A percentile compares a stretch with the other conserved stretches of the same genome.
phyloP scores from a whole-genome alignment of 2,329 filamentous ascomycete species.

The Clonostachys rhizophaga region DNA sequence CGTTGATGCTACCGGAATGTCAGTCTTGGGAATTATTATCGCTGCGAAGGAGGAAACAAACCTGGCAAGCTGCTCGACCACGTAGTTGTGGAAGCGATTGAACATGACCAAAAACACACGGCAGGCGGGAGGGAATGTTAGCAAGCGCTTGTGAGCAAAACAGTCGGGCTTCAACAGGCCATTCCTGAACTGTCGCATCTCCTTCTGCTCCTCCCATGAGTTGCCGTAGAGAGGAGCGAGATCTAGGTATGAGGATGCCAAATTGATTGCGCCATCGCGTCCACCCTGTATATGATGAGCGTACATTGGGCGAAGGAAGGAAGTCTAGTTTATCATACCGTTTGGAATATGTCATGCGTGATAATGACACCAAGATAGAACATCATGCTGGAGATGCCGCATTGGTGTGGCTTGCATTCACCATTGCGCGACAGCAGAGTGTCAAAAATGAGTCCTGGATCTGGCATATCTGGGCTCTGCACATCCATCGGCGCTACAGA shows the following conservation, averaged over 20 bases:
- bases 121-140: conserved; percentile 69
- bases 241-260: conserved; percentile 70
- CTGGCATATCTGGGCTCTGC: conserved; percentile 60
- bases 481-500: conserved; percentile 55
- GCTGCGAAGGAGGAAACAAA: not conserved
- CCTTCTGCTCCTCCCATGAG: conserved; percentile 61
- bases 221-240: conserved; percentile 68
- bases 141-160: conserved; percentile 66
- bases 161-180: conserved; percentile 69
- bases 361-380: conserved; percentile 72
- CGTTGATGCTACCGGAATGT: conserved; percentile 62
- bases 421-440: conserved; percentile 46
- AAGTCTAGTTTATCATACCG: not conserved
- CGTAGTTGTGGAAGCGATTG: conserved; percentile 82
- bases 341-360: conserved; percentile 56
- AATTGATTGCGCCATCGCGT: conserved; percentile 40
- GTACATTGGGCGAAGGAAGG: conserved; percentile 37
- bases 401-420: conserved; percentile 55
- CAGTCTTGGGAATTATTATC: not conserved
- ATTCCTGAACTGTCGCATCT: conserved; percentile 64
- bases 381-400: conserved; percentile 66
- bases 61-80: conserved; percentile 70
- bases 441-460: conserved; percentile 60
- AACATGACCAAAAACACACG: conserved; percentile 73
- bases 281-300: conserved; percentile 59